Conservation (phyloP, 176 grass and related monocot genomes). For the Oryza glumipatula region DNA sequence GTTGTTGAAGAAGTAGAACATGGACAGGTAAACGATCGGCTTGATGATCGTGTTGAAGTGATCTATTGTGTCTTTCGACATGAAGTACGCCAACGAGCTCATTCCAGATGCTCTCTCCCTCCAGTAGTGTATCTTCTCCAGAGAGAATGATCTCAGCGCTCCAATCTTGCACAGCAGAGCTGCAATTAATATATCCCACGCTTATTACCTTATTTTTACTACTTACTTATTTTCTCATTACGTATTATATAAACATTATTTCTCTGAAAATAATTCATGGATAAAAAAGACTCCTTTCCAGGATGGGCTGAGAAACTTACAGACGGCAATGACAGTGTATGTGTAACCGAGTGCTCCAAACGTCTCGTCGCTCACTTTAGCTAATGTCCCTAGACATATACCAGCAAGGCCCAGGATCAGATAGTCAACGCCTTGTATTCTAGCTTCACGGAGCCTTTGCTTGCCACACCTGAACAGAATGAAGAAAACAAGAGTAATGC, state of each 20-base stretch:
- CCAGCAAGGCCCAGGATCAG: slow-evolving; percentile 76
- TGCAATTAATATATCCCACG: slow-evolving; percentile 32
- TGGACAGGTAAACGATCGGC: slow-evolving; percentile 86
- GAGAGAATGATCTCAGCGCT: slow-evolving; percentile 77
- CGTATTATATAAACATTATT: no score
- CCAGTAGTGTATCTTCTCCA: slow-evolving; percentile 88
- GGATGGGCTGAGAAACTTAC: slow-evolving; percentile 54
- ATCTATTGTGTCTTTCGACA: slow-evolving; percentile 81
- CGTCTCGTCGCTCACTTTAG: slow-evolving; percentile 87
- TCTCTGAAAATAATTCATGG: not conserved
- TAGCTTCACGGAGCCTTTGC: slow-evolving; percentile 82
- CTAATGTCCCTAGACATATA: slow-evolving; percentile 81
- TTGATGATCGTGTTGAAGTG: slow-evolving; percentile 92
- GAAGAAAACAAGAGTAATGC: not conserved
- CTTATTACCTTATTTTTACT: no score
- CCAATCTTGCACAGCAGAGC: slow-evolving; percentile 88
- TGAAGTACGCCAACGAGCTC: slow-evolving; percentile 84
- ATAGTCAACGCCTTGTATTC: slow-evolving; percentile 88
- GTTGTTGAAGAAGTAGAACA: slow-evolving; percentile 98
- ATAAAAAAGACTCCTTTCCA: not conserved
- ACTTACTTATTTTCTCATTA: no score
- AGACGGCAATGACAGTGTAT: slow-evolving; percentile 87
- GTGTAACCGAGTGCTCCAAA: slow-evolving; percentile 88
- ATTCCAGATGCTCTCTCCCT: slow-evolving; percentile 82
- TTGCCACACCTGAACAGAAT: slow-evolving; percentile 64